phyloP scores from a whole-genome alignment of 2,329 filamentous ascomycete genomes.

The Diaporthe vaccinii region DNA sequence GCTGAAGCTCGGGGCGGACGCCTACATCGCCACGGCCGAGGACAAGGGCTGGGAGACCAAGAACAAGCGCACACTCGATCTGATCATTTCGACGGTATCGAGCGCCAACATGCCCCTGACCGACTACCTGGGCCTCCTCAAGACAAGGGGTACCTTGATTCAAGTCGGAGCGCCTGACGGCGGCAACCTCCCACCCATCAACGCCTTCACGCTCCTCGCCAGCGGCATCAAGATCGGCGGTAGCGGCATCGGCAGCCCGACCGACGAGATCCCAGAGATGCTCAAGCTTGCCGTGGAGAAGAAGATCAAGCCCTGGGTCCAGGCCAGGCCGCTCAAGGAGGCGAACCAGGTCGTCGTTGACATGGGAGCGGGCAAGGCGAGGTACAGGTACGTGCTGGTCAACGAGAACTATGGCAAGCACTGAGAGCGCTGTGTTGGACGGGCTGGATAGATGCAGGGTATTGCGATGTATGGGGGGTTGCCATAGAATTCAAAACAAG shows the following conservation, averaged over 20 bases:
- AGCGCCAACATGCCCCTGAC: slow-evolving; percentile 67
- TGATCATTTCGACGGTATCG: slow-evolving; percentile 71
- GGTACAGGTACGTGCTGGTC: slow-evolving; percentile 61
- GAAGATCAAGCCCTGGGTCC: slow-evolving; percentile 68
- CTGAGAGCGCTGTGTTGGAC: not conserved
- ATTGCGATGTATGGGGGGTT: not conserved
- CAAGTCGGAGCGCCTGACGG: slow-evolving; percentile 75
- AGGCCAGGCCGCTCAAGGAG: slow-evolving; percentile 66
- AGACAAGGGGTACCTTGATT: slow-evolving; percentile 71
- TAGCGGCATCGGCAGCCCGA: slow-evolving; percentile 58
- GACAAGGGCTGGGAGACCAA: slow-evolving; percentile 67
- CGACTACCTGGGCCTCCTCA: slow-evolving; percentile 72
- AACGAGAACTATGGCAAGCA: slow-evolving; percentile 54
- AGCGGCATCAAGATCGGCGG: slow-evolving; percentile 66
- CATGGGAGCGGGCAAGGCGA: slow-evolving; percentile 67
- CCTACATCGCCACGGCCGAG: slow-evolving; percentile 56
- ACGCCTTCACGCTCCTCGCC: slow-evolving; percentile 68
- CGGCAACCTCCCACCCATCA: slow-evolving; percentile 56
- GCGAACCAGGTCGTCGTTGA: slow-evolving; percentile 69
- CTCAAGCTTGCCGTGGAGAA: slow-evolving; percentile 68
- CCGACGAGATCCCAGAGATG: slow-evolving; percentile 69
- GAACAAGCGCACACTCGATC: slow-evolving; percentile 63
- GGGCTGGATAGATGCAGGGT: not conserved
- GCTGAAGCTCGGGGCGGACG: slow-evolving; percentile 68
- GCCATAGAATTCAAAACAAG: not conserved